phyloP scores from a whole-genome alignment of 1,139 yeast species.

The Candida frijolesensis region DNA sequence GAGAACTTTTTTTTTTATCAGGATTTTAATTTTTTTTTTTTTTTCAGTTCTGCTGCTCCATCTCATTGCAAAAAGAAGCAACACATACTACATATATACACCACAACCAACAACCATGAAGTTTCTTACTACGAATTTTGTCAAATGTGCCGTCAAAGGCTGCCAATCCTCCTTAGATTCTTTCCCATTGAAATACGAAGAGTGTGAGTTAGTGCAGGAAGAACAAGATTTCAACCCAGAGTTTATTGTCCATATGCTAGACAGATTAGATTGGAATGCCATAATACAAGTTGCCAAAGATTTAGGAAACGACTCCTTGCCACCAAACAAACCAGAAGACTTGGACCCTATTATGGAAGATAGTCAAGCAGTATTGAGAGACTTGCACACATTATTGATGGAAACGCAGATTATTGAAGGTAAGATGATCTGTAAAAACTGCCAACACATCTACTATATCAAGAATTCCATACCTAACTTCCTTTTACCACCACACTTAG shows the following conservation, averaged over 20 bases:
- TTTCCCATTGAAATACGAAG: slow-evolving; percentile 77
- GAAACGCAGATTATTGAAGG: slow-evolving; percentile 90
- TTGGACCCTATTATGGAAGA: slow-evolving; percentile 59
- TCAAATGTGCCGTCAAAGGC: slow-evolving; percentile 84
- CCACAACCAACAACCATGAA: slow-evolving; percentile 55
- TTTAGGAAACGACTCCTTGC: slow-evolving; percentile 68
- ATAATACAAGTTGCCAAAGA: slow-evolving; percentile 74
- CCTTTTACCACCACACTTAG: slow-evolving; percentile 87
- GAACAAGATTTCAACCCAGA: slow-evolving; percentile 85
- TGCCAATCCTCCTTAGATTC: slow-evolving; percentile 77
- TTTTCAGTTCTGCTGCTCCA: slow-evolving; percentile 2
- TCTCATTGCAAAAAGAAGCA: slow-evolving; percentile 1
- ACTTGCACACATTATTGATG: slow-evolving; percentile 74
- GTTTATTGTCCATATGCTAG: slow-evolving; percentile 74
- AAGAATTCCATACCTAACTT: slow-evolving; percentile 95
- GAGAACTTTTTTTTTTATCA: background rate
- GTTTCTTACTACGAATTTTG: slow-evolving; percentile 90
- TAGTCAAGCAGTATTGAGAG: slow-evolving; percentile 62
- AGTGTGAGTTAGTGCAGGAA: slow-evolving; percentile 72
- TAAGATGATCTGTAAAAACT: slow-evolving; percentile 81
- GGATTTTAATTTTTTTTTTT: background rate
- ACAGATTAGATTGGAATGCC: slow-evolving; percentile 88
- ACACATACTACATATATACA: background rate
- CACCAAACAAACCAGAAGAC: slow-evolving; percentile 64
- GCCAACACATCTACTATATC: slow-evolving; percentile 85